Base-by-base conservation (phyloP, 2,329 filamentous ascomycete genomes). In the Tolypocladium amazonense region DNA sequence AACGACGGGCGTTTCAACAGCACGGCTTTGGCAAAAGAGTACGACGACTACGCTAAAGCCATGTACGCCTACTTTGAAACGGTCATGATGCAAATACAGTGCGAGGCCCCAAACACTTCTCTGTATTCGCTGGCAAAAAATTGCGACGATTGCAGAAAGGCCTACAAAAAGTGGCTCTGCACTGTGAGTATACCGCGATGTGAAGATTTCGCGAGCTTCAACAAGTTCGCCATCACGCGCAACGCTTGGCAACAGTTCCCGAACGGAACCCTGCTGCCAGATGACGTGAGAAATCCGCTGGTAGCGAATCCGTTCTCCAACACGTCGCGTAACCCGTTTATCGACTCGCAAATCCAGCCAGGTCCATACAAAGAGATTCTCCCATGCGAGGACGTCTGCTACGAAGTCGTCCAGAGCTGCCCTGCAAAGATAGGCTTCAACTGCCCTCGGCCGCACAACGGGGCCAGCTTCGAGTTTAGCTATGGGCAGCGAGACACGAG, bases 111-210 rank as follows among this genome's bases (percentile, higher is more conserved):
- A 0, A 75, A 82, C 1, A 86, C 87, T 39, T 85, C 89, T 18
- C 83, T 84, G 64, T 99, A 96, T 75, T 96, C 92, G 1, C 84
- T 97, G 18, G 88, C 85, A 1, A 84, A 86, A 50, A 83, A 75
- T 65, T 99, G 94, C 77, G 73, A 77, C 52, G 83, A 95, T 72
- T 99, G 94, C 74, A 83, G 79, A 20, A 69, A 71, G 0, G 90
- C 91, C 11, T 99, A 99, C 81, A 97, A 95, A 72, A 80, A 86
- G 68, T 99, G 94, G 94, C 86, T 99, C 25, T 99, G 94, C 76
- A 89, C 90, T 30, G 92, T 97, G 35, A 88, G 86, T 20, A 94
- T 99, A 62, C 94, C 94, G 1, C 89, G 92, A 37, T 99, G 94
- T 76, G 88, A 90, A 68, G 93, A 97, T 75, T 94, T 89, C 67